Base-by-base conservation (phyloP, 805 yeast genomes). In the Ogataea henricii region DNA sequence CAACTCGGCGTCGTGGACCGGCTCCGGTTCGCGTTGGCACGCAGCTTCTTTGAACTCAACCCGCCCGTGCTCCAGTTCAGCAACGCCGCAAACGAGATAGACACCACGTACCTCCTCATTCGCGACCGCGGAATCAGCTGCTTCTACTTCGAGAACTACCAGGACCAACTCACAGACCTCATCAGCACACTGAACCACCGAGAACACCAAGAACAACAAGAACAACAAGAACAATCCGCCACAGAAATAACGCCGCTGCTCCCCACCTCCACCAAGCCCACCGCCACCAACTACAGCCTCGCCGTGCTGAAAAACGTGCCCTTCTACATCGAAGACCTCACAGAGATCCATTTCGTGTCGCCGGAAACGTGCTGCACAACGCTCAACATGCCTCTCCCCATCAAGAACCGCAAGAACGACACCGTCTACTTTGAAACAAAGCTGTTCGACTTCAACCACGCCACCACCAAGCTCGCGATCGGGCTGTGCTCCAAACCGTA, bases 401-500 rank as follows among this genome's bases (percentile, higher is more conserved):
- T 61, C n/a, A 59, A 56, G 25, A 67, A 68, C 44, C 56, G 73
- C 25, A 64, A 65, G 36, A 68, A 68, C 45, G 84, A 80, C 42
- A 77, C 80, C 0, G 79, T 84, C 7, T 87, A 87, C 60, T 87
- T 84, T 60, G 95, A 87, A 63, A 75, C 74, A 8, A 81, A 81
- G 55, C 56, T 80, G 1, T 75, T 69, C 55, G 74, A 70, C 16
- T 66, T 70, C 37, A 49, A 63, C 40, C 58, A 62, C 55, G 67
- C 71, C 2, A 78, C 76, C 46, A 74, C 83, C 1, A 76, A 77
- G 29, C 74, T 86, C 47, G 74, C 85, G 25, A 72, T 87, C 40
- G 94, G 95, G 0, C 68, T 87, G 22, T 77, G 80, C 8, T 82
- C 92, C 0, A 79, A 76, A 53, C 92, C 94, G 2, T 85, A 85